Evolutionary conservation across 352 stramenopile species (phyloP).

Genomic region (Bremia lactucae): DNA sequence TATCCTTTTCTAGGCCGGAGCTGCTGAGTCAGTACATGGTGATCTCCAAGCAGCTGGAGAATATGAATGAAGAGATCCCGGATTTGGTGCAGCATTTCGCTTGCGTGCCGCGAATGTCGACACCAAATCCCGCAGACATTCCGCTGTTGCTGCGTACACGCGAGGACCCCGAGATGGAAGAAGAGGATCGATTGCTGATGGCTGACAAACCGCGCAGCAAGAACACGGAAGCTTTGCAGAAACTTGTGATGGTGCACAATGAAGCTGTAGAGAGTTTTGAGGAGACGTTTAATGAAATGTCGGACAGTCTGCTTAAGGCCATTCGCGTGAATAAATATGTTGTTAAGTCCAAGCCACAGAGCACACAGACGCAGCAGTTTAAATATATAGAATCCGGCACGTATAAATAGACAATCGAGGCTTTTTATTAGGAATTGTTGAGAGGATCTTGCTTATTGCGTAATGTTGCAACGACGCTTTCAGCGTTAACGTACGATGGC

Average conservation of each 20-base stretch:
- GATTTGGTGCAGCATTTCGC: conserved; percentile 80
- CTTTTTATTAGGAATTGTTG: no score
- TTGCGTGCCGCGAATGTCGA: conserved; percentile 74
- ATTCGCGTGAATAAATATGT: conserved; percentile 82
- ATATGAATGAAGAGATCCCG: conserved; percentile 83
- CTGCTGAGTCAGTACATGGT: conserved; percentile 81
- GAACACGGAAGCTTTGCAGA: conserved; percentile 54
- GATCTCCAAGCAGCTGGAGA: conserved; percentile 80
- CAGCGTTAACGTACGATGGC: conserved; percentile 45
- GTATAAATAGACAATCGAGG: conserved; percentile 49
- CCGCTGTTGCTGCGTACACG: conserved; percentile 68
- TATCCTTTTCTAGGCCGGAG: conserved; percentile 38
- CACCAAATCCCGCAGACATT: conserved; percentile 66
- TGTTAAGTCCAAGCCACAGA: conserved; percentile 65
- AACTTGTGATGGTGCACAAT: conserved; percentile 55
- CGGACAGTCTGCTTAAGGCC: conserved; percentile 70
- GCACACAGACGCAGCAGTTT: conserved; percentile 69
- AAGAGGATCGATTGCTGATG: conserved; percentile 68
- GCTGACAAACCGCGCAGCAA: conserved; percentile 52
- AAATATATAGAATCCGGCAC: conserved; percentile 81
- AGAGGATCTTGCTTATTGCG: conserved; percentile 10
- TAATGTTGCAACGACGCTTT: conserved; percentile 28
- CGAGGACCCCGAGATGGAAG: conserved; percentile 79
- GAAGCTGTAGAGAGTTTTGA: conserved; percentile 68
- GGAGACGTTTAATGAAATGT: conserved; percentile 79